A percentile compares a stretch with the other conserved stretches of the same genome.
Conservation (phyloP, 805 yeast species). For the Lipomyces kockii region DNA sequence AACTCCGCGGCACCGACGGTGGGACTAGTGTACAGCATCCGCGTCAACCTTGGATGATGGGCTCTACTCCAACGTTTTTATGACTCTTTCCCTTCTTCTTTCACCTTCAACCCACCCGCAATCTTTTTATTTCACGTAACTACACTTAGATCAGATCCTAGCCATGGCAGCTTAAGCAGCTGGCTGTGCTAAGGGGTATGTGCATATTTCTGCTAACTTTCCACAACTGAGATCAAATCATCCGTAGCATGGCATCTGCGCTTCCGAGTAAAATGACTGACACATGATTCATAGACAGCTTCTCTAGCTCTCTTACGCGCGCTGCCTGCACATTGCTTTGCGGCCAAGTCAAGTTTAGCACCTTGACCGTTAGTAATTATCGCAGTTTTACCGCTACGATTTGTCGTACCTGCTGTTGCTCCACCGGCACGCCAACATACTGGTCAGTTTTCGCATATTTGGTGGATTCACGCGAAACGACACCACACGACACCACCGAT, state of each 20-base stretch:
- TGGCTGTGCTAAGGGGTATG: constrained; percentile 26
- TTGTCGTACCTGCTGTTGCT: neutral
- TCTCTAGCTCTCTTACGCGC: neutral
- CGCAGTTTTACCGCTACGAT: neutral
- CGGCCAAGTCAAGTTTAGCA: constrained; percentile 9
- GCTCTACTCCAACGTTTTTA: neutral
- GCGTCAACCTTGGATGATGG: neutral
- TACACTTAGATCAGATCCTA: constrained; percentile 5
- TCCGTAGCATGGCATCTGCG: neutral
- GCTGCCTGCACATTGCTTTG: constrained; percentile 7
- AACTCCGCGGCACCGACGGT: neutral
- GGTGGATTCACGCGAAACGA: neutral
- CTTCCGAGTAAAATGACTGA: neutral
- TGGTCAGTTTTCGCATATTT: neutral
- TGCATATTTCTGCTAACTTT: neutral
- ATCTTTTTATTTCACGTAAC: neutral
- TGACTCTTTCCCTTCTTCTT: neutral
- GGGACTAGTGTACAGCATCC: too few species aligned
- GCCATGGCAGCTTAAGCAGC: constrained; percentile 31
- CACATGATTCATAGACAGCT: neutral
- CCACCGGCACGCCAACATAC: neutral
- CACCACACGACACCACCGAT: neutral
- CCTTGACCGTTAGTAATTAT: neutral
- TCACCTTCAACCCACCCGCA: neutral
- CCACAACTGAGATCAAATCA: neutral